Conservation (phyloP, 306 rosid species). For the Cicer arietinum region DNA sequence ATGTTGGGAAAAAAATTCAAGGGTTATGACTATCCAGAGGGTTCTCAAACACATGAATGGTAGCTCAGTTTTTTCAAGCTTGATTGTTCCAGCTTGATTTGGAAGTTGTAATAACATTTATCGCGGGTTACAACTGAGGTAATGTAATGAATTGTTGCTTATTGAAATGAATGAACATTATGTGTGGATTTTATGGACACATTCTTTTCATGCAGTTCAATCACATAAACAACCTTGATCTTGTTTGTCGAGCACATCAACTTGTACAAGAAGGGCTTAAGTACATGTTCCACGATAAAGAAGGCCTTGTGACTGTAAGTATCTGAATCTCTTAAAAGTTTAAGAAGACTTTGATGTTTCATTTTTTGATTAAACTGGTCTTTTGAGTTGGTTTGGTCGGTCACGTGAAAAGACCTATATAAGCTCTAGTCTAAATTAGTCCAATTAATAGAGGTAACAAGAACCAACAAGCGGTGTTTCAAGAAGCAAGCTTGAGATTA, state of each 20-base stretch:
- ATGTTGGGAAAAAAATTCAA: neutral
- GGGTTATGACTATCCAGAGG: neutral
- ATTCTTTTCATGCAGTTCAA: conserved; percentile 66
- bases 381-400: conserved; percentile 19
- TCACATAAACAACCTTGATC: conserved; percentile 92
- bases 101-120: neutral
- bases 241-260: conserved; percentile 99
- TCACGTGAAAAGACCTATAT: conserved; percentile 13
- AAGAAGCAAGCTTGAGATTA: conserved; percentile 27
- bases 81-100: neutral
- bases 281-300: conserved; percentile 98
- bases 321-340: conserved; percentile 29
- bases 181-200: conserved; percentile 35
- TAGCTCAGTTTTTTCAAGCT: neutral
- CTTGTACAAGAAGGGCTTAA: conserved; percentile 99
- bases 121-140: conserved; percentile 97
- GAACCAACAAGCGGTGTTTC: conserved; percentile 2
- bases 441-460: conserved; percentile 21
- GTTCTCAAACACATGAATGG: too few relatives aligned
- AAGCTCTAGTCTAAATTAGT: conserved; percentile 24
- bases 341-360: neutral
- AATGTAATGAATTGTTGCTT: conserved; percentile 43
- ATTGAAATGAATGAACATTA: conserved; percentile 17
- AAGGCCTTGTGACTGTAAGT: conserved; percentile 96
- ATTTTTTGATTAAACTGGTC: neutral